Conservation (phyloP, 2,329 filamentous ascomycete species). For the Chaetomium strumarium region DNA sequence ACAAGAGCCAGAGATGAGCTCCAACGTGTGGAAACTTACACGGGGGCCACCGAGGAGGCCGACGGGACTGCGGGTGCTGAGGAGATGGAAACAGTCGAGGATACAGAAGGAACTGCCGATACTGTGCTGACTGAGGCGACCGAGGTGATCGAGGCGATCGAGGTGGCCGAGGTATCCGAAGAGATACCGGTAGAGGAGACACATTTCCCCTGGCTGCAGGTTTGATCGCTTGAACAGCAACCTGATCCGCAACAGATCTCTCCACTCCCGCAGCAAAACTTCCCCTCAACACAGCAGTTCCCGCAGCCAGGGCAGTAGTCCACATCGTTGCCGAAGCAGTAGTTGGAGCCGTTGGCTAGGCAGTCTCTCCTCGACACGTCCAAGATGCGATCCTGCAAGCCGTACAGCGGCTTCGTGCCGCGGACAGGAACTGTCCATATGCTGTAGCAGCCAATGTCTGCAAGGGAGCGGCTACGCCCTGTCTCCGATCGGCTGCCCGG, state of each 20-base stretch:
- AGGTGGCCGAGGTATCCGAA: too few species aligned
- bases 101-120: too few species aligned
- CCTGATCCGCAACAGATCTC: conserved; percentile 28
- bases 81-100: too few species aligned
- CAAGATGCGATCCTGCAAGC: conserved; percentile 16
- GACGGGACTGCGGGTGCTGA: too few species aligned
- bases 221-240: conserved; percentile 30
- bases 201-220: conserved; percentile 28
- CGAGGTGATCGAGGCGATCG: too few species aligned
- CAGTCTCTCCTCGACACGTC: conserved; percentile 25
- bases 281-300: conserved; percentile 26
- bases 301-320: conserved; percentile 29
- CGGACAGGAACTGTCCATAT: conserved; percentile 17
- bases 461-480: not conserved
- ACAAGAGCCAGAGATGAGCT: not conserved
- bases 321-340: conserved; percentile 28
- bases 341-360: conserved; percentile 31
- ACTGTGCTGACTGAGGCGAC: too few species aligned
- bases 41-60: not conserved
- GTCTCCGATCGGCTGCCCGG: not conserved
- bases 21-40: conserved; percentile 14
- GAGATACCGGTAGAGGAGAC: conserved; percentile 10
- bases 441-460: not conserved
- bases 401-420: conserved; percentile 20
- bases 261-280: conserved; percentile 26